Percentiles rank a stretch among this genome's conserved stretches.
Evolutionary conservation across 2,329 filamentous ascomycete species (phyloP).

Genomic region (Trichoderma asperellum): DNA sequence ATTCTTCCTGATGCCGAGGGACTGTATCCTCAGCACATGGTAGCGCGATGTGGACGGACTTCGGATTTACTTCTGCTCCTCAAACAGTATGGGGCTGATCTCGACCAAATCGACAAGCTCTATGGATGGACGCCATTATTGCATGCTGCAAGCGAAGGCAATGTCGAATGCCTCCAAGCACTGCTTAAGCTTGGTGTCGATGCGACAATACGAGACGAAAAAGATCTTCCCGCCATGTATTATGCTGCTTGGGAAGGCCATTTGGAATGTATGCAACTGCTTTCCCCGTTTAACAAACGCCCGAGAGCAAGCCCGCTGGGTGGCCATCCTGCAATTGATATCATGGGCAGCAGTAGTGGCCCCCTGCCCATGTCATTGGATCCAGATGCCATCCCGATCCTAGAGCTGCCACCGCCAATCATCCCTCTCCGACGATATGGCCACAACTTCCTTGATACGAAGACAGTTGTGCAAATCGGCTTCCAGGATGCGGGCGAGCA

Average conservation of each 20-base stretch:
- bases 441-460: constrained; percentile 97
- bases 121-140: constrained; percentile 98
- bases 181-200: constrained; percentile 80
- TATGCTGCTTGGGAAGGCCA: constrained; percentile 99
- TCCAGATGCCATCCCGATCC: constrained; percentile 84
- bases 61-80: constrained; percentile 79
- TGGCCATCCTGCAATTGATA: constrained; percentile 48
- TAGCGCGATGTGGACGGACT: constrained; percentile 83
- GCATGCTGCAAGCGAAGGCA: constrained; percentile 94
- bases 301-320: constrained; percentile 50
- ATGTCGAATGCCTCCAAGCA: constrained; percentile 82
- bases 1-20: constrained; percentile 96
- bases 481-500: constrained; percentile 78
- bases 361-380: constrained; percentile 71
- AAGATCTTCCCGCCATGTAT: constrained; percentile 91
- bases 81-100: constrained; percentile 82
- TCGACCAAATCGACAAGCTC: constrained; percentile 91
- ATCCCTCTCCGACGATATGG: constrained; percentile 93
- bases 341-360: constrained; percentile 53
- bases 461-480: constrained; percentile 90
- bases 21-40: constrained; percentile 93
- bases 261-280: constrained; percentile 87
- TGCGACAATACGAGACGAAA: constrained; percentile 83
- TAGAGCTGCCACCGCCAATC: constrained; percentile 92
- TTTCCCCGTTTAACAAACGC: constrained; percentile 63